A percentile compares a stretch with the other conserved stretches of the same genome.
These are phyloP conservation scores for Acanthamoeba quina DNA, from an alignment of 208 protist species.

Conservation along the genomic window DNA sequence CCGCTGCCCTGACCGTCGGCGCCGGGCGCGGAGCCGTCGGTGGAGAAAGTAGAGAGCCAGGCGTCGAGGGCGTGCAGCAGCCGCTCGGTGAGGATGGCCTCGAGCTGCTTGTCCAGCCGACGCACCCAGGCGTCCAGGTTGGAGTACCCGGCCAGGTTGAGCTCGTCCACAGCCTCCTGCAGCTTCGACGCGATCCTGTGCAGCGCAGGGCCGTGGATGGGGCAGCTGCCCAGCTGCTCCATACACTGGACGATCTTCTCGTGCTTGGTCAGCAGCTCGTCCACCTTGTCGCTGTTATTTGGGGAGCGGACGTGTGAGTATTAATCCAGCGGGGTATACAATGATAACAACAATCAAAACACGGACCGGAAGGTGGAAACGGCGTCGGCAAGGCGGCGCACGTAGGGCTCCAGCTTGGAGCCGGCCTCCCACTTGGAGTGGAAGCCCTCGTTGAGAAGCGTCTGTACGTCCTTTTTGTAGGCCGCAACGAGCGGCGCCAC, in stretches of 20 bases:
- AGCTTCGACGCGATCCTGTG: conserved; percentile 77
- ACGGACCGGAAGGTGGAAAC: conserved; percentile 86
- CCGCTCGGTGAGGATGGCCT: conserved; percentile 82
- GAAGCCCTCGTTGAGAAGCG: conserved; percentile 86
- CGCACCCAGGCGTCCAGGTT: conserved; percentile 89
- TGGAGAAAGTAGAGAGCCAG: conserved; percentile 84
- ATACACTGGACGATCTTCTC: conserved; percentile 82
- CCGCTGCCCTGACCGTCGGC: background rate
- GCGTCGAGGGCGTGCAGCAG: conserved; percentile 82
- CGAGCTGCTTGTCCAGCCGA: conserved; percentile 84
- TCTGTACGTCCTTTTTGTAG: conserved; percentile 86
- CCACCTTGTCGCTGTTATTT: conserved; percentile 74
- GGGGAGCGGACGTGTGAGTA: too few relatives aligned
- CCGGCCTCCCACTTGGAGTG: conserved; percentile 80
- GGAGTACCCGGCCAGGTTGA: conserved; percentile 87
- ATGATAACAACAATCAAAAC: conserved; percentile 66
- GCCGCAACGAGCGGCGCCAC: conserved; percentile 85
- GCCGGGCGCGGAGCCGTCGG: background rate
- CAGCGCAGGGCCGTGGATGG: conserved; percentile 45
- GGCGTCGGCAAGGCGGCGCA: conserved; percentile 82
- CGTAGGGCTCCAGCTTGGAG: conserved; percentile 88
- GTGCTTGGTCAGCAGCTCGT: conserved; percentile 84
- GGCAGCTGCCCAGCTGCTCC: conserved; percentile 84
- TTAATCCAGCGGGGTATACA: too few relatives aligned
- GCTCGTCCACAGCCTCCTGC: conserved; percentile 89